Percentiles rank a stretch among this genome's conserved stretches.
Conservation (phyloP, 768 basidiomycete species). For the Dioszegia aurantiaca region DNA sequence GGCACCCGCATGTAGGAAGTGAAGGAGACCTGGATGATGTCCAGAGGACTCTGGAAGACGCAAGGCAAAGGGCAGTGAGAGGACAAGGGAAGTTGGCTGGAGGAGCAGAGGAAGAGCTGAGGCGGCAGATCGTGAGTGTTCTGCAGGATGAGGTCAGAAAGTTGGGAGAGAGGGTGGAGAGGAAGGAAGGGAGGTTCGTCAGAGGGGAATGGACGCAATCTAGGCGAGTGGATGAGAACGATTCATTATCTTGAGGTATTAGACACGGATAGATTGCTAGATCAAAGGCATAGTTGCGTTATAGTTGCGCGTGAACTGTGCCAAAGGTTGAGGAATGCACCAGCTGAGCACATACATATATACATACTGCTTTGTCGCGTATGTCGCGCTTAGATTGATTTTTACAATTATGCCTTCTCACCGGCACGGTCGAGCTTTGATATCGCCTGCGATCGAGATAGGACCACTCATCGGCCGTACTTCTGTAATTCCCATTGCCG, state of each 20-base stretch:
- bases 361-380: too few species aligned
- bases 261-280: not conserved
- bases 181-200: conserved; percentile 45
- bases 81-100: conserved; percentile 28
- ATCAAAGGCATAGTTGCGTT: not conserved
- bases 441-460: too few species aligned
- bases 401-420: too few species aligned
- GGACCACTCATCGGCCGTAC: conserved; percentile 46
- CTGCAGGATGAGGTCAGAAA: conserved; percentile 51
- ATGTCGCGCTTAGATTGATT: too few species aligned
- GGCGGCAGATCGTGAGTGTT: conserved; percentile 61
- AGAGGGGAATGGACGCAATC: conserved; percentile 43
- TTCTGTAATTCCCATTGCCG: conserved; percentile 53
- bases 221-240: conserved; percentile 8
- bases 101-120: conserved; percentile 53
- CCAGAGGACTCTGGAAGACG: conserved; percentile 19
- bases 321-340: too few species aligned
- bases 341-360: too few species aligned
- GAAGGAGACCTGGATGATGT: not conserved
- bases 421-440: too few species aligned
- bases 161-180: conserved; percentile 42
- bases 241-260: not conserved
- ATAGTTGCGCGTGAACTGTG: too few species aligned
- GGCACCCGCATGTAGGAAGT: conserved; percentile 10
- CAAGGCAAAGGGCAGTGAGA: conserved; percentile 34